Evolutionary conservation across 2,329 filamentous ascomycete species (phyloP).

Genomic region (Verticillium dahliae): DNA sequence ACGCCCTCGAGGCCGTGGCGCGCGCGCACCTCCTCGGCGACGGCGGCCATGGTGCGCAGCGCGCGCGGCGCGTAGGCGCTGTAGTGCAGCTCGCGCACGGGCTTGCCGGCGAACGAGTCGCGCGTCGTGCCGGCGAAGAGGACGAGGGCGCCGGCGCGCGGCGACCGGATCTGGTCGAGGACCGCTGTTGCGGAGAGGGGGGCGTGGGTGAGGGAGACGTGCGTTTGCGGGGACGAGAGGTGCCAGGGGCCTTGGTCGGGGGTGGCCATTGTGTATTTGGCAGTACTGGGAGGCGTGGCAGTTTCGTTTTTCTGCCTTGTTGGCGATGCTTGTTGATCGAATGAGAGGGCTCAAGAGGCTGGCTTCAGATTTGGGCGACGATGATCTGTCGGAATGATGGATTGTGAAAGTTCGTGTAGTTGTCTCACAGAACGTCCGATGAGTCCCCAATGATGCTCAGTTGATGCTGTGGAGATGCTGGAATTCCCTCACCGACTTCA

Average conservation of each 20-base stretch:
- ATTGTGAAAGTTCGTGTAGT: not conserved
- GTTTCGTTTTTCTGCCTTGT: too few relatives aligned
- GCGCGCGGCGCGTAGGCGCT: constrained; percentile 67
- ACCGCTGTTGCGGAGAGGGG: constrained; percentile 49
- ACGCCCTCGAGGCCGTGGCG: constrained; percentile 66
- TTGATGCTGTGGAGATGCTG: not conserved
- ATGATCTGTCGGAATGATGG: not conserved
- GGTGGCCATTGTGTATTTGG: not conserved
- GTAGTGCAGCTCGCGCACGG: constrained; percentile 72
- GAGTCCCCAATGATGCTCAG: not conserved
- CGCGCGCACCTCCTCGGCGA: constrained; percentile 42
- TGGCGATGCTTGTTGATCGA: not conserved
- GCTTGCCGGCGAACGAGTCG: constrained; percentile 63
- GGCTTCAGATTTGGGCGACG: too few relatives aligned
- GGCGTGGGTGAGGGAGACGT: constrained; percentile 62
- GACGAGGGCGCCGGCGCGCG: constrained; percentile 69
- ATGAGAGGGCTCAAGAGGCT: too few relatives aligned
- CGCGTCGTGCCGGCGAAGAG: constrained; percentile 74
- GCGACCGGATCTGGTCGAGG: constrained; percentile 64
- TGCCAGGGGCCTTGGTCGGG: constrained; percentile 4
- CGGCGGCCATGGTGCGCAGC: constrained; percentile 59
- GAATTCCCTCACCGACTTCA: not conserved
- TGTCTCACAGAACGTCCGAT: not conserved
- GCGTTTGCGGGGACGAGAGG: constrained; percentile 17
- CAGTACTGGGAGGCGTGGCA: not conserved